Percentiles rank a stretch among this genome's conserved stretches.
Conservation (phyloP, 352 stramenopile genomes). For the Phytophthora palmivora region DNA sequence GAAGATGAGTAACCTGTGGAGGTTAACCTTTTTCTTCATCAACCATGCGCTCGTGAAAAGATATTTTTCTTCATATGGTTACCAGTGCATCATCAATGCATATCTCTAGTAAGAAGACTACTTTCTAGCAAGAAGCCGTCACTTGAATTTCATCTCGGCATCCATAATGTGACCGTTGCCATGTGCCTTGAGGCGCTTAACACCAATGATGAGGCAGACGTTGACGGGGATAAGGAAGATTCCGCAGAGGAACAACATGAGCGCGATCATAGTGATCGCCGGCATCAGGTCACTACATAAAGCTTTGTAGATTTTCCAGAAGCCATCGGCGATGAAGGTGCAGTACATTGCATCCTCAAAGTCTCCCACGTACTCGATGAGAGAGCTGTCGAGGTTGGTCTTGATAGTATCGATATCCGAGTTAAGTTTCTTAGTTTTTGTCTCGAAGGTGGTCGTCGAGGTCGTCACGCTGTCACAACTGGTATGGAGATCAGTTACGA, state of each 20-base stretch:
- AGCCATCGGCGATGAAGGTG: slow-evolving; percentile 61
- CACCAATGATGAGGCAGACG: slow-evolving; percentile 71
- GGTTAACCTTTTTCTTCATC: background rate
- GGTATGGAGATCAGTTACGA: slow-evolving; percentile 36
- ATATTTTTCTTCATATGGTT: slow-evolving; percentile 20
- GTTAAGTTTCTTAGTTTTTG: slow-evolving; percentile 48
- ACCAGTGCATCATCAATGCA: slow-evolving; percentile 6
- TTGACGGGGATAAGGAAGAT: slow-evolving; percentile 75
- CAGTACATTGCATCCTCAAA: slow-evolving; percentile 74
- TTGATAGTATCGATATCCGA: slow-evolving; percentile 53
- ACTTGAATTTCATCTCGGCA: slow-evolving; percentile 73
- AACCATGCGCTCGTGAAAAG: background rate
- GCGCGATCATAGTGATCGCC: slow-evolving; percentile 75
- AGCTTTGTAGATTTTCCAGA: slow-evolving; percentile 52
- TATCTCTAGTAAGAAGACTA: background rate
- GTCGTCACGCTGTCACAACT: slow-evolving; percentile 41
- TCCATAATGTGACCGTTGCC: slow-evolving; percentile 66
- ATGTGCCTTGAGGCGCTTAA: slow-evolving; percentile 65
- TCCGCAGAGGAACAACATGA: slow-evolving; percentile 74
- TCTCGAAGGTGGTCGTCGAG: slow-evolving; percentile 50
- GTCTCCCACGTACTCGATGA: slow-evolving; percentile 63
- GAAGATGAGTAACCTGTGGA: background rate
- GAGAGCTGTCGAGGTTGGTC: slow-evolving; percentile 39
- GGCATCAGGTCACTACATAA: slow-evolving; percentile 71
- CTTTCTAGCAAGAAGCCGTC: slow-evolving; percentile 10